Conservation (phyloP, 805 yeast genomes). For the Sporopachydermia quercuum region DNA sequence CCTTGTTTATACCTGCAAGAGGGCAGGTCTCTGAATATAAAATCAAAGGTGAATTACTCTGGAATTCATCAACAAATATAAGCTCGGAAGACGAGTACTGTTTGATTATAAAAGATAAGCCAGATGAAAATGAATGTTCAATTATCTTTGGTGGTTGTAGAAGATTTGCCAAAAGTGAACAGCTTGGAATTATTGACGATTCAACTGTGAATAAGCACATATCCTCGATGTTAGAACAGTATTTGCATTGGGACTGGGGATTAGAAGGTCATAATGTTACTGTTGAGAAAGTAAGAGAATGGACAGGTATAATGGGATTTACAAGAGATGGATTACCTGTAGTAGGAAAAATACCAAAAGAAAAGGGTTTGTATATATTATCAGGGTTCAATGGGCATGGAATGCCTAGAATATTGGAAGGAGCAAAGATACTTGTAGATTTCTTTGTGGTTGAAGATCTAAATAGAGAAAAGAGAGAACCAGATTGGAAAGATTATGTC, state of each 20-base stretch:
- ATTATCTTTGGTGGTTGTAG: constrained; percentile 11
- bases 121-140: constrained; percentile 2
- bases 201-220: constrained; percentile 3
- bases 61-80: constrained; percentile 4
- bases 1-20: constrained; percentile 13
- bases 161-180: constrained; percentile 5
- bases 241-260: constrained; percentile 4
- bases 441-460: constrained; percentile 4
- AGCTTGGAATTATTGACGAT: constrained; percentile 8
- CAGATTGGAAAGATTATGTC: no score
- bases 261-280: constrained; percentile 2
- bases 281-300: constrained; percentile 14
- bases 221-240: constrained; percentile 3
- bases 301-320: constrained; percentile 37
- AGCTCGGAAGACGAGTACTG: constrained; percentile 9
- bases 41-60: constrained; percentile 1
- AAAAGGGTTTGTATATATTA: constrained; percentile 21
- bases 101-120: constrained; percentile 7
- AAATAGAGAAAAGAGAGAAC: no score
- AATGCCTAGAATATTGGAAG: constrained; percentile 30
- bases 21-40: constrained; percentile 14
- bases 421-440: constrained; percentile 24
- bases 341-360: constrained; percentile 24
- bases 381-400: constrained; percentile 40
- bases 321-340: constrained; percentile 26